phyloP scores from a whole-genome alignment of 176 grass and related monocot genomes.

The Puya raimondii region DNA sequence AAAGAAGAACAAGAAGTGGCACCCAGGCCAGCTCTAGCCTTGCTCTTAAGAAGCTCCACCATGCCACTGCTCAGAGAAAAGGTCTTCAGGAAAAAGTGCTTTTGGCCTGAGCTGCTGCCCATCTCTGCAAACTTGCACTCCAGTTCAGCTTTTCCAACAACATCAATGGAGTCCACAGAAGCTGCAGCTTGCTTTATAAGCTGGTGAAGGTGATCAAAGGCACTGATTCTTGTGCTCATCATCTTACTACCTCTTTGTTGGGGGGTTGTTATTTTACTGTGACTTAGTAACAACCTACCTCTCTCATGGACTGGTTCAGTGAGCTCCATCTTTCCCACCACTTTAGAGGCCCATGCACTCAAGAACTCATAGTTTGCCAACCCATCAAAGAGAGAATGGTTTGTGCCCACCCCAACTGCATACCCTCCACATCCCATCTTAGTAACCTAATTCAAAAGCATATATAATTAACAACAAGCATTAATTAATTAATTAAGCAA shows the following conservation, averaged over 20 bases:
- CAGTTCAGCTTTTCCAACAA: not conserved
- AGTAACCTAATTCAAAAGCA: constrained; percentile 12
- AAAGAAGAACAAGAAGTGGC: constrained; percentile 14
- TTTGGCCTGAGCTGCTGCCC: not conserved
- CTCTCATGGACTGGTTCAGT: constrained; percentile 18
- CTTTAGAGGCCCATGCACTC: constrained; percentile 11
- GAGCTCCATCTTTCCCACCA: not conserved
- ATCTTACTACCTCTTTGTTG: not conserved
- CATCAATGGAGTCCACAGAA: not conserved
- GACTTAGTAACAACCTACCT: constrained; percentile 14
- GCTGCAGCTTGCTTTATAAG: constrained; percentile 13
- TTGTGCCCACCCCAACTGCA: constrained; percentile 14
- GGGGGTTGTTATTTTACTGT: not conserved
- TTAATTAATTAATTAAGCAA: not conserved
- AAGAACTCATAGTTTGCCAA: constrained; percentile 21
- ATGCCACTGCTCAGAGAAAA: constrained; percentile 12
- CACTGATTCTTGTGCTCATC: constrained; percentile 3
- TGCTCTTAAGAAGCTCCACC: constrained; percentile 13
- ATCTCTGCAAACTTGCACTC: constrained; percentile 1
- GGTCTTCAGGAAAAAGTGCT: constrained; percentile 7
- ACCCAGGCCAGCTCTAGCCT: not conserved
- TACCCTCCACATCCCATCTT: constrained; percentile 23
- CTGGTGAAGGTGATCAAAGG: constrained; percentile 15
- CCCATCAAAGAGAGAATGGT: constrained; percentile 21
- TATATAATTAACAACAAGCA: not conserved